A percentile compares a stretch with the other conserved stretches of the same genome.
Evolutionary conservation across 2,329 filamentous ascomycete species (phyloP).

Genomic region (Claviceps fusiformis): DNA sequence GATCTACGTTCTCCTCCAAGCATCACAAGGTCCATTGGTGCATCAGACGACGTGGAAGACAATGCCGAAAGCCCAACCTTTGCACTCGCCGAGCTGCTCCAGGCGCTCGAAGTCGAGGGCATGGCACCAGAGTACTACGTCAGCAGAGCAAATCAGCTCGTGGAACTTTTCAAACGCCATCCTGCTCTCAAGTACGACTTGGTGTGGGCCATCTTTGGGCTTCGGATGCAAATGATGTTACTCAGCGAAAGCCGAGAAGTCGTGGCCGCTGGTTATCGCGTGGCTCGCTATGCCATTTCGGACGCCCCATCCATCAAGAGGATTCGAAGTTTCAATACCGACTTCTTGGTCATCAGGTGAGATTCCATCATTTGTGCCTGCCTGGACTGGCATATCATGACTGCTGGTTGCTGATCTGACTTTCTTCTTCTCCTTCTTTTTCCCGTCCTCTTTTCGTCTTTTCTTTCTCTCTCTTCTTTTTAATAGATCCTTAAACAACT

Average conservation of each 20-base stretch:
- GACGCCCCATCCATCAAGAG: constrained; percentile 80
- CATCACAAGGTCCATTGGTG: constrained; percentile 38
- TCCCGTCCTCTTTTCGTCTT: too few species aligned
- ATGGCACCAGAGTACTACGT: constrained; percentile 94
- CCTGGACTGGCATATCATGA: background rate
- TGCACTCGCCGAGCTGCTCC: constrained; percentile 76
- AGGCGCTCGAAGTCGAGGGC: constrained; percentile 75
- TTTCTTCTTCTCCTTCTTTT: background rate
- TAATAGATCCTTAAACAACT: constrained; percentile 69
- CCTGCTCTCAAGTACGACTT: constrained; percentile 92
- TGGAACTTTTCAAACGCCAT: constrained; percentile 91
- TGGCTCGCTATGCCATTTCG: constrained; percentile 88
- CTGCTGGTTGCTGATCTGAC: constrained; percentile 7
- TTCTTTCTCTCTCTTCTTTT: too few species aligned
- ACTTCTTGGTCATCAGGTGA: constrained; percentile 67
- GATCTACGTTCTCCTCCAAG: constrained; percentile 44
- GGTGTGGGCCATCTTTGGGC: constrained; percentile 87
- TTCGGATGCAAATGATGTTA: constrained; percentile 90
- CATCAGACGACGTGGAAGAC: constrained; percentile 55
- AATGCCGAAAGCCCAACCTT: constrained; percentile 79
- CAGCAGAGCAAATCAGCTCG: constrained; percentile 76
- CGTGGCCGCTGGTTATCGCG: constrained; percentile 83
- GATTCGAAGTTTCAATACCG: constrained; percentile 77
- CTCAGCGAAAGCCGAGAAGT: constrained; percentile 92
- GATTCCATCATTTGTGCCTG: background rate